A percentile compares a stretch with the other conserved stretches of the same genome.
Conservation (phyloP, 495 filamentous ascomycete genomes). For the Penicillium odoratum region DNA sequence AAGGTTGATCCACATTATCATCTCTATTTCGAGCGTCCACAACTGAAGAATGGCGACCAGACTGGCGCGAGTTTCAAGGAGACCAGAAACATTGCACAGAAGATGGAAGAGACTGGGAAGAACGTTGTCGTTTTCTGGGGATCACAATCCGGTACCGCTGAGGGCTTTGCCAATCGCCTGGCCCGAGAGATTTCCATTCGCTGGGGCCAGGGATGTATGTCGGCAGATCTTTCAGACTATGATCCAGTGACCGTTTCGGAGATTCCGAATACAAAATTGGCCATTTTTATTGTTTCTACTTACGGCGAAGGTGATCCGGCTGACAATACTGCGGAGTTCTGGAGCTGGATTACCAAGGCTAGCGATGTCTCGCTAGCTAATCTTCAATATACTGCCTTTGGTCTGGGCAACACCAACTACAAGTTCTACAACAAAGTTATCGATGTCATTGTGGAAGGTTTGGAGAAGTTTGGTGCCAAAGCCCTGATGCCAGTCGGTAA, state of each 20-base stretch:
- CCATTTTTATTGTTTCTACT: conserved; percentile 53
- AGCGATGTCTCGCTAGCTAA: conserved; percentile 29
- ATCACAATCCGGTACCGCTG: conserved; percentile 57
- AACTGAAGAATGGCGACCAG: conserved; percentile 31
- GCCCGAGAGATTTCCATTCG: conserved; percentile 43
- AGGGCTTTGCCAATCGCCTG: conserved; percentile 48
- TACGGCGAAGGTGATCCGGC: conserved; percentile 58
- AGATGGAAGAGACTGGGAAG: conserved; percentile 34
- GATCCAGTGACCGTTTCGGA: conserved; percentile 41
- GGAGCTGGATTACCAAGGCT: conserved; percentile 42
- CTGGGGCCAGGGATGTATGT: conserved; percentile 44
- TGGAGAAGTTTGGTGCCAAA: conserved; percentile 40
- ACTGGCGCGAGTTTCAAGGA: conserved; percentile 20
- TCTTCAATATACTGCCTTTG: conserved; percentile 46
- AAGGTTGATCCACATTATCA: conserved; percentile 33
- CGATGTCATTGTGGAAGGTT: conserved; percentile 36
- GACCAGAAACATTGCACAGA: conserved; percentile 40
- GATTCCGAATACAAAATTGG: conserved; percentile 42
- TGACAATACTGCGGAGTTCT: conserved; percentile 51
- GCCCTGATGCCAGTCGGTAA: conserved; percentile 38
- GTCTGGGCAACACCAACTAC: conserved; percentile 53
- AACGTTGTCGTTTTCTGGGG: conserved; percentile 55
- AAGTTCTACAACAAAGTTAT: conserved; percentile 52
- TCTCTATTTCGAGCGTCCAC: conserved; percentile 33
- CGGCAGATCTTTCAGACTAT: conserved; percentile 52